phyloP scores from a whole-genome alignment of 2,329 filamentous ascomycete species.

The Penicillium griseofulvum region DNA sequence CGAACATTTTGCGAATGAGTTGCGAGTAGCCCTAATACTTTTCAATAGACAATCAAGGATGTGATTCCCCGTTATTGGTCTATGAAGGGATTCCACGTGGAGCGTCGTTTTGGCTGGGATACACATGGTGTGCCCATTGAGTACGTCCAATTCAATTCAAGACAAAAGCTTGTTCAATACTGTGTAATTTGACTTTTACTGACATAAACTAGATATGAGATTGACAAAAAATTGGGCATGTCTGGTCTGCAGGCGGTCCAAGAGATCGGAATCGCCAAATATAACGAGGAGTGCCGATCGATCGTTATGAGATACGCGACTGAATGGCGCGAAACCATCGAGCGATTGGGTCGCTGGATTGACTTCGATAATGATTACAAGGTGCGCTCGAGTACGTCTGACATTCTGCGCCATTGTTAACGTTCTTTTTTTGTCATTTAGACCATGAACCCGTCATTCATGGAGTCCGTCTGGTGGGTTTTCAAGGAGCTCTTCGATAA shows the following conservation, averaged over 20 bases:
- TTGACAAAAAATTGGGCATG: constrained; percentile 92
- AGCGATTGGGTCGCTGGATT: constrained; percentile 89
- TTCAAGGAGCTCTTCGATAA: constrained; percentile 93
- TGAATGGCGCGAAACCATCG: constrained; percentile 86
- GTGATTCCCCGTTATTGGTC: constrained; percentile 96
- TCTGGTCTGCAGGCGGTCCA: constrained; percentile 83
- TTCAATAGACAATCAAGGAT: constrained; percentile 75
- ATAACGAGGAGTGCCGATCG: constrained; percentile 85
- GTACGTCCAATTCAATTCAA: not conserved
- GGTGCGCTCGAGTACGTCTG: constrained; percentile 43
- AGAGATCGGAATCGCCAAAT: constrained; percentile 80
- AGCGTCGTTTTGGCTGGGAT: constrained; percentile 93
- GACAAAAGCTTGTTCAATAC: not conserved
- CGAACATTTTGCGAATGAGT: not conserved
- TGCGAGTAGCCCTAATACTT: not conserved
- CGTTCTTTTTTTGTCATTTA: constrained; percentile 31
- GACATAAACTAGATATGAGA: constrained; percentile 62
- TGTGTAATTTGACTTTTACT: not conserved
- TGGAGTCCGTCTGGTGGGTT: constrained; percentile 97
- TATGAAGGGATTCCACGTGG: constrained; percentile 92
- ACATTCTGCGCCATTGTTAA: constrained; percentile 2
- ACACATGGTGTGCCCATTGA: constrained; percentile 93
- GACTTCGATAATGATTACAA: constrained; percentile 99
- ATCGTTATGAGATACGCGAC: constrained; percentile 89
- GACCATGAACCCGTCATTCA: constrained; percentile 93